A percentile compares a stretch with the other conserved stretches of the same genome.
These are phyloP conservation scores for Dimargaris verticillata DNA, from an alignment of 192 early-diverging fungal species.

Conservation along the genomic window DNA sequence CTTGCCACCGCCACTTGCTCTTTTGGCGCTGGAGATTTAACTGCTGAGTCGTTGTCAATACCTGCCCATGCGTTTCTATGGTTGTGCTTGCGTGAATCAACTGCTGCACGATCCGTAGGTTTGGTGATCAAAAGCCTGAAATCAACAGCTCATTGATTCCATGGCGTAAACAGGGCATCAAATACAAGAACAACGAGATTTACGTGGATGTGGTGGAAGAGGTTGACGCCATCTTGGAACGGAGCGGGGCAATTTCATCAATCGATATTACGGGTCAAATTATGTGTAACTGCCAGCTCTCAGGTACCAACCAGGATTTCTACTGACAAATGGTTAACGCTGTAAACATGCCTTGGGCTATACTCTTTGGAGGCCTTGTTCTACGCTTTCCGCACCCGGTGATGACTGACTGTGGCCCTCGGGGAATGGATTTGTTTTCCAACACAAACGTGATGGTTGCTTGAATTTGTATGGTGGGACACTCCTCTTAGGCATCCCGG, in stretches of 20 bases:
- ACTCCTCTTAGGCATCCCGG: constrained; percentile 45
- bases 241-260: constrained; percentile 48
- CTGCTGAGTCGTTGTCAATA: too few species aligned
- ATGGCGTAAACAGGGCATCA: constrained; percentile 75
- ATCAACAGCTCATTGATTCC: constrained; percentile 36
- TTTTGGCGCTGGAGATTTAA: too few species aligned
- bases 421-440: too few species aligned
- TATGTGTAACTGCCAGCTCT: constrained; percentile 54
- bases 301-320: constrained; percentile 26
- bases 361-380: too few species aligned
- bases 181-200: constrained; percentile 83
- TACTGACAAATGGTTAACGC: too few species aligned
- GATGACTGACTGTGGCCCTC: too few species aligned
- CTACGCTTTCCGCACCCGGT: too few species aligned
- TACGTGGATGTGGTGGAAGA: constrained; percentile 87
- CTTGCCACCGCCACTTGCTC: too few species aligned
- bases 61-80: too few species aligned
- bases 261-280: constrained; percentile 71
- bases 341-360: too few species aligned
- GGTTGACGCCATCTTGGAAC: constrained; percentile 68
- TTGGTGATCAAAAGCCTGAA: constrained; percentile 15
- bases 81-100: not conserved
- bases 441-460: too few species aligned
- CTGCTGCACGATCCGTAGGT: constrained; percentile 9
- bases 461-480: too few species aligned